Evolutionary conservation across 371 early-diverging fungal species (phyloP).

Genomic region (Batrachochytrium dendrobatidis): DNA sequence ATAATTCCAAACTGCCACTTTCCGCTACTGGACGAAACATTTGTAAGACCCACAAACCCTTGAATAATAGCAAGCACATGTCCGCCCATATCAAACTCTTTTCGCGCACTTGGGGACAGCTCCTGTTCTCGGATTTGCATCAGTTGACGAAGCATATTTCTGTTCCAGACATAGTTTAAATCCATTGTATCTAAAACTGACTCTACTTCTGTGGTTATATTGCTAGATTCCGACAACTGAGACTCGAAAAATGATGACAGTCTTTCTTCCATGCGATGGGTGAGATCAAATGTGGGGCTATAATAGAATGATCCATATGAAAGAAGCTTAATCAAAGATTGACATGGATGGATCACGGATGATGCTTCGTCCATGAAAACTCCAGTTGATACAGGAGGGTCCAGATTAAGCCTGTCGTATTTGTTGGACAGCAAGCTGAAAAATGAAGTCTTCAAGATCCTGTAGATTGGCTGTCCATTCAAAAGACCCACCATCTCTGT

Average conservation of each 20-base stretch:
- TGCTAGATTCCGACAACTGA: no score
- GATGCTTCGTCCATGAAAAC: not conserved
- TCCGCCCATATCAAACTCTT: constrained; percentile 60
- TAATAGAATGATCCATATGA: constrained; percentile 43
- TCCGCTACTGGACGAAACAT: not conserved
- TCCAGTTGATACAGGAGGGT: not conserved
- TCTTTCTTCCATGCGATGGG: constrained; percentile 19
- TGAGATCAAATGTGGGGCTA: constrained; percentile 34
- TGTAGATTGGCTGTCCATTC: constrained; percentile 26
- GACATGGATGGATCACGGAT: constrained; percentile 30
- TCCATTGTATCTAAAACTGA: constrained; percentile 25
- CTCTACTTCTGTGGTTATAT: not conserved
- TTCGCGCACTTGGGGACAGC: constrained; percentile 53
- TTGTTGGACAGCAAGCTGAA: constrained; percentile 25
- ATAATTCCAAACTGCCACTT: constrained; percentile 47
- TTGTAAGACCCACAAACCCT: constrained; percentile 27
- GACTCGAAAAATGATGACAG: not conserved
- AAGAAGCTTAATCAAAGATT: constrained; percentile 34
- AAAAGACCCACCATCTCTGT: constrained; percentile 12
- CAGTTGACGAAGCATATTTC: constrained; percentile 65
- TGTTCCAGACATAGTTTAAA: constrained; percentile 79
- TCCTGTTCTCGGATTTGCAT: constrained; percentile 65
- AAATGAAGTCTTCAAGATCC: constrained; percentile 25
- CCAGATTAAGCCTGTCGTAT: not conserved
- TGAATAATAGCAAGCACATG: constrained; percentile 51